A percentile compares a stretch with the other conserved stretches of the same genome.
phyloP scores from a whole-genome alignment of 768 basidiomycete genomes.

The Amanita jacksonii region DNA sequence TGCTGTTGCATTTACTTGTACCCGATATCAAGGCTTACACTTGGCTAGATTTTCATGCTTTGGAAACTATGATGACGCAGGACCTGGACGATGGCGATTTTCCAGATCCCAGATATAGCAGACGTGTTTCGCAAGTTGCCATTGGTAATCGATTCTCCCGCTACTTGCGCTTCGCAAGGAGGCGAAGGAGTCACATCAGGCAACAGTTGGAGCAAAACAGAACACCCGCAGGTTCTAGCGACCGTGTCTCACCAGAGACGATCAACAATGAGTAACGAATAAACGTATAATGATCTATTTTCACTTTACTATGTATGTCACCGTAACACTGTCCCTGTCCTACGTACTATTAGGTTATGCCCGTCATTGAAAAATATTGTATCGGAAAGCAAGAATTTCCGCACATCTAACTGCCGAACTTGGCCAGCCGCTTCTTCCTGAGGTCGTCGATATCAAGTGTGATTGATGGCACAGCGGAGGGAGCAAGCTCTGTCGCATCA shows the following conservation, averaged over 20 bases:
- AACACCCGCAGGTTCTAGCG: conserved; percentile 24
- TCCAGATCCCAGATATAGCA: conserved; percentile 3
- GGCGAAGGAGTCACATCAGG: conserved; percentile 19
- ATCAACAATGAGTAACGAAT: no score
- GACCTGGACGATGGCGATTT: conserved; percentile 15
- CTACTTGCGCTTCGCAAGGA: conserved; percentile 44
- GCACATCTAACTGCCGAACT: conserved; percentile 45
- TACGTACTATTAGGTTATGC: no score
- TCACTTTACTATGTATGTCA: no score
- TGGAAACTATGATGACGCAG: conserved; percentile 44
- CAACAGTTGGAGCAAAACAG: conserved; percentile 16
- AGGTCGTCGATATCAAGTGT: conserved; percentile 55
- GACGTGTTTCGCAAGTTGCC: conserved; percentile 11
- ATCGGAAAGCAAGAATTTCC: no score
- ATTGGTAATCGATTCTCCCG: conserved; percentile 42
- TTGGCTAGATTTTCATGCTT: conserved; percentile 44
- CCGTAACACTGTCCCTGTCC: no score
- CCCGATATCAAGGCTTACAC: conserved; percentile 1
- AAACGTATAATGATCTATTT: no score
- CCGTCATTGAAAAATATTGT: background rate
- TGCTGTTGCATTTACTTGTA: no score
- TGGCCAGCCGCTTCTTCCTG: conserved; percentile 50
- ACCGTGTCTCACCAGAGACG: conserved; percentile 25
- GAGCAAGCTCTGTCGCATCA: no score
- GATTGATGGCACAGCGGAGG: conserved; percentile 17